Evolutionary conservation across 805 yeast species (phyloP), one percentile per base, ranked within the genome.

Genomic region (Priceomyces castillae): DNA sequence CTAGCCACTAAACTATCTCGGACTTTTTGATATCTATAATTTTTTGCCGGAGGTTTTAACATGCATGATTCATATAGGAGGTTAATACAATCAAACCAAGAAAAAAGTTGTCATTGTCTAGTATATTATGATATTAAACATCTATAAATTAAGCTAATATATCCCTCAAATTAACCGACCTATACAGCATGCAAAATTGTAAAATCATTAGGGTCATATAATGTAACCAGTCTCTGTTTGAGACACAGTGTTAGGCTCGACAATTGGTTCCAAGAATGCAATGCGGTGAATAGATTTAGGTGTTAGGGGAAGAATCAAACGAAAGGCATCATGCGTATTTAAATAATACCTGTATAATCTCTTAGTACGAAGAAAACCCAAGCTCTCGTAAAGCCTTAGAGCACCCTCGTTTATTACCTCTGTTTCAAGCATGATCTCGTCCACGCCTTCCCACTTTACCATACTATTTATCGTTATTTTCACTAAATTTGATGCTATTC

Each of bases 341-440:
- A 92, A 62, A 59, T 94, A 94, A 70, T 94, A 94, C 41, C 96
- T 73, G 58, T 81, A 85, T 59, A 92, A 74, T 45, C 98, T 71
- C 54, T 88, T 85, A 40, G 81, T 73, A 39, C 88, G 69, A 33
- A 88, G 56, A 57, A 88, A 88, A 1, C 95, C 95, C 69, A 86
- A 71, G 47, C 80, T 77, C 56, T 85, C 89, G 54, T 88, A 88
- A 14, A 88, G 62, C 17, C 65, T 61, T 46, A 87, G 65, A 1
- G 96, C 96, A 0, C 85, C 82, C 7, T 47, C 58, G 57, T 94
- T 94, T 17, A 77, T 81, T 4, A 86, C 94, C 59, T 94, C 98
- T 0, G 99, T 88, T 59, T 94, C 99, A 46, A 94, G 71, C 70
- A 84, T 84, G n/a, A 90, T 80, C 62, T 94, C 99, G 64, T 94